Conservation (phyloP, 2,329 filamentous ascomycete species). For the Proliferodiscus dingleyae region DNA sequence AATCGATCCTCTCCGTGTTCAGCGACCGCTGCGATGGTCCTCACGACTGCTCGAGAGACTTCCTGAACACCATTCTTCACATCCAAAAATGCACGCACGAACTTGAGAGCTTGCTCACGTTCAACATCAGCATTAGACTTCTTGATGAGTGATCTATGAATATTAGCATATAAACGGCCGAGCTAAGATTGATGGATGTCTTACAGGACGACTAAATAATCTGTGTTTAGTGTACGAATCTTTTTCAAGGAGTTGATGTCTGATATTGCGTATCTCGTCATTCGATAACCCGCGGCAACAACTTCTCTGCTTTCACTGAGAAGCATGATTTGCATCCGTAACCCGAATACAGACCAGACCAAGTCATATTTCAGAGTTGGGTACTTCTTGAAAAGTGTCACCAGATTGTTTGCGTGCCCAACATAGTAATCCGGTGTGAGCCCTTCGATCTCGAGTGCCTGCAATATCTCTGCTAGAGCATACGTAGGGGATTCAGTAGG, state of each 20-base stretch:
- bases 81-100: conserved; percentile 89
- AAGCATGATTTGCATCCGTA: conserved; percentile 92
- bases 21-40: conserved; percentile 88
- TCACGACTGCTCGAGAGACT: conserved; percentile 78
- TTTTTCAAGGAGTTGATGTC: conserved; percentile 84
- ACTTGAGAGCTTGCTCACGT: conserved; percentile 93
- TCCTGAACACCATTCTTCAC: conserved; percentile 89
- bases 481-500: conserved; percentile 84
- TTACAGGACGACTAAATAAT: conserved; percentile 78
- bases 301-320: conserved; percentile 94
- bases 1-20: conserved; percentile 66
- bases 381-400: conserved; percentile 93
- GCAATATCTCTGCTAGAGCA: conserved; percentile 81
- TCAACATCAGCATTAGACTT: conserved; percentile 97
- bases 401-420: conserved; percentile 81
- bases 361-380: conserved; percentile 94
- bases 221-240: conserved; percentile 82
- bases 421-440: conserved; percentile 95
- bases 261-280: conserved; percentile 91
- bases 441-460: conserved; percentile 80
- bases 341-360: conserved; percentile 90
- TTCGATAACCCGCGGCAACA: conserved; percentile 87
- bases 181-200: conserved; percentile 20
- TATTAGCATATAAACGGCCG: conserved; percentile 10
- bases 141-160: conserved; percentile 72